Conservation (phyloP, 805 yeast species). For the Candida insectorum region DNA sequence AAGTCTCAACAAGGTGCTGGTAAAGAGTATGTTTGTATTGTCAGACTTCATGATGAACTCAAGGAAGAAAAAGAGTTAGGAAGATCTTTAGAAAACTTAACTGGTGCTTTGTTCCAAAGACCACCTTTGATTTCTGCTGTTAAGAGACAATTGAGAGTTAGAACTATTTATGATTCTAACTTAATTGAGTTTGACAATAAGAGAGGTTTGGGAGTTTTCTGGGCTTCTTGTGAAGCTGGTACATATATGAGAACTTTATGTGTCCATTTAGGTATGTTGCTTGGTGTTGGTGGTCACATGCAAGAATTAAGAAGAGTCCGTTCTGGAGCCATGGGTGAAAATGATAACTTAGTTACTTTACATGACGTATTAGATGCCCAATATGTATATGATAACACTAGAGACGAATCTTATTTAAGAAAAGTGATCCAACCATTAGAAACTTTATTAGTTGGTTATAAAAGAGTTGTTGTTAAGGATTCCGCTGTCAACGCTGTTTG, state of each 20-base stretch:
- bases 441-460: slow-evolving; percentile 88
- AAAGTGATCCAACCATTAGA: slow-evolving; percentile 93
- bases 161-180: slow-evolving; percentile 95
- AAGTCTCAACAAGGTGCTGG: slow-evolving; percentile 99
- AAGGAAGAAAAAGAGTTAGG: slow-evolving; percentile 87
- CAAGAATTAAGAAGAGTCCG: slow-evolving; percentile 99
- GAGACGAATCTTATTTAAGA: slow-evolving; percentile 95
- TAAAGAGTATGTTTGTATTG: slow-evolving; percentile 98
- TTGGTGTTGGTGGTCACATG: slow-evolving; percentile 99
- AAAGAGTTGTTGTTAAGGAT: slow-evolving; percentile 90
- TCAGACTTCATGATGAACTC: slow-evolving; percentile 89
- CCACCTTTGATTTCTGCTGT: slow-evolving; percentile 99
- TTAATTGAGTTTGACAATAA: slow-evolving; percentile 95
- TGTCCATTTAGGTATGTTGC: slow-evolving; percentile 97
- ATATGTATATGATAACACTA: slow-evolving; percentile 94
- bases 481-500: slow-evolving; percentile 98
- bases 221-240: slow-evolving; percentile 99
- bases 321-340: slow-evolving; percentile 92
- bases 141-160: slow-evolving; percentile 96
- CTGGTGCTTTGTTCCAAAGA: slow-evolving; percentile 98
- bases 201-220: slow-evolving; percentile 94
- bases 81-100: slow-evolving; percentile 84
- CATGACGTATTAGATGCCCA: slow-evolving; percentile 99
- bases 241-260: slow-evolving; percentile 99
- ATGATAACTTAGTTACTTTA: slow-evolving; percentile 87